These are phyloP conservation scores for Calonectria montana DNA, from an alignment of 2,329 filamentous ascomycete genomes.

Conservation along the genomic window DNA sequence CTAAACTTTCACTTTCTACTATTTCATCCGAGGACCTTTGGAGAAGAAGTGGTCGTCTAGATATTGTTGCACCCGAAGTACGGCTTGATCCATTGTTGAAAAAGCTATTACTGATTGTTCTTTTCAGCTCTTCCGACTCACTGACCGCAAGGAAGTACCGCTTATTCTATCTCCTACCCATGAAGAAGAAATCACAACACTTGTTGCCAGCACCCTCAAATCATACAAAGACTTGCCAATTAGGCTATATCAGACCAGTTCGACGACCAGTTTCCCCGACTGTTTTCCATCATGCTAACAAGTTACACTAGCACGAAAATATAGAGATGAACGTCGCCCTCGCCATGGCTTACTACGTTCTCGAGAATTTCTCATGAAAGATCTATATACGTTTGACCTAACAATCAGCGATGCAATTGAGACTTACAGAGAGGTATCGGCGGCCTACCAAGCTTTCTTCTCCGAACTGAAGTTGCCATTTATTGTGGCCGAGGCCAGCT, in stretches of 20 bases:
- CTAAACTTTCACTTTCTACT: slow-evolving; percentile 84
- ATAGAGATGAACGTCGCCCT: slow-evolving; percentile 90
- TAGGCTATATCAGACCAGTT: slow-evolving; percentile 89
- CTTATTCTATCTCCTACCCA: slow-evolving; percentile 92
- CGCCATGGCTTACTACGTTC: slow-evolving; percentile 88
- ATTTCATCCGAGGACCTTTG: slow-evolving; percentile 88
- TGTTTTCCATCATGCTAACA: slow-evolving; percentile 29
- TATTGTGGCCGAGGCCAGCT: slow-evolving; percentile 87
- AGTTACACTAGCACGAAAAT: slow-evolving; percentile 77
- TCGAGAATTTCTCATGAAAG: slow-evolving; percentile 97
- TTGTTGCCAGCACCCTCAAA: slow-evolving; percentile 78
- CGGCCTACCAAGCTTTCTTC: slow-evolving; percentile 82
- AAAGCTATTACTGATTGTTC: slow-evolving; percentile 37
- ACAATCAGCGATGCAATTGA: slow-evolving; percentile 74
- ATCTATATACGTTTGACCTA: slow-evolving; percentile 94
- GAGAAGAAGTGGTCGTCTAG: slow-evolving; percentile 84
- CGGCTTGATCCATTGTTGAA: background rate
- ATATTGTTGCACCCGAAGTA: slow-evolving; percentile 78
- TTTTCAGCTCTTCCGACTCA: slow-evolving; percentile 78
- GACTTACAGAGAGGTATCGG: slow-evolving; percentile 81
- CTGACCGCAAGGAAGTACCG: slow-evolving; percentile 79
- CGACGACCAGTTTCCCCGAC: background rate
- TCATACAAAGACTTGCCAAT: slow-evolving; percentile 91
- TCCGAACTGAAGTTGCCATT: slow-evolving; percentile 86
- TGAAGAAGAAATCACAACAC: slow-evolving; percentile 91